These are phyloP conservation scores for Clausena lansium DNA, from an alignment of 345 rosid genomes.

Conservation along the genomic window DNA sequence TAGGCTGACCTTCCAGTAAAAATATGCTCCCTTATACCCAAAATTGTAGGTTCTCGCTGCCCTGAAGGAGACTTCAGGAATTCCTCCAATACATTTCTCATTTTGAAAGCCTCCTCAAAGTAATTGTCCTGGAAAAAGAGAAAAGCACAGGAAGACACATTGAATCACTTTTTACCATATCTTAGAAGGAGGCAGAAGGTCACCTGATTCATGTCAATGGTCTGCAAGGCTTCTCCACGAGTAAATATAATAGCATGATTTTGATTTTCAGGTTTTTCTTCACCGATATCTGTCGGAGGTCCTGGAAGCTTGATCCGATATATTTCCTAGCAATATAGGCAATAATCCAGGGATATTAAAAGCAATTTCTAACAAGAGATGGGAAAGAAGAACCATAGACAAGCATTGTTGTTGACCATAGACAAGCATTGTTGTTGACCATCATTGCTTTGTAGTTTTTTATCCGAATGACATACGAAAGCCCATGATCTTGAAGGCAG, in stretches of 20 bases:
- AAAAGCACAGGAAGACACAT: slow-evolving; percentile 12
- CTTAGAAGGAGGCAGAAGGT: slow-evolving; percentile 3
- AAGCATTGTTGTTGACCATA: too few species aligned
- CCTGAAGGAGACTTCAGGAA: slow-evolving; percentile 48
- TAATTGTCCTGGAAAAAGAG: slow-evolving; percentile 74
- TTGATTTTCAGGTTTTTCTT: slow-evolving; percentile 99
- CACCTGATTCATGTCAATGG: slow-evolving; percentile 99
- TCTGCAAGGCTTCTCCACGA: slow-evolving; percentile 98
- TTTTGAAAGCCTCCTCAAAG: slow-evolving; percentile 97
- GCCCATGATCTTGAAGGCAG: not conserved
- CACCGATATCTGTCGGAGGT: slow-evolving; percentile 86
- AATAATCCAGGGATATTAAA: slow-evolving; percentile 2
- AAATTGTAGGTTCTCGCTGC: slow-evolving; percentile 70
- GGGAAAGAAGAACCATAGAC: not conserved
- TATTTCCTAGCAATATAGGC: slow-evolving; percentile 61
- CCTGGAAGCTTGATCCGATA: slow-evolving; percentile 98
- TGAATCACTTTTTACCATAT: slow-evolving; percentile 6
- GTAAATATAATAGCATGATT: slow-evolving; percentile 98
- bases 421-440: not conserved
- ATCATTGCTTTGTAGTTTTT: not conserved
- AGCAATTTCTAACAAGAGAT: not conserved
- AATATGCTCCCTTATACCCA: slow-evolving; percentile 95
- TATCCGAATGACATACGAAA: not conserved
- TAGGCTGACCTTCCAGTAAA: slow-evolving; percentile 93
- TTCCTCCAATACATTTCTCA: slow-evolving; percentile 93